Evolutionary conservation across 2,329 filamentous ascomycete genomes (phyloP).

Genomic region (Ophiosphaerella herpotricha): DNA sequence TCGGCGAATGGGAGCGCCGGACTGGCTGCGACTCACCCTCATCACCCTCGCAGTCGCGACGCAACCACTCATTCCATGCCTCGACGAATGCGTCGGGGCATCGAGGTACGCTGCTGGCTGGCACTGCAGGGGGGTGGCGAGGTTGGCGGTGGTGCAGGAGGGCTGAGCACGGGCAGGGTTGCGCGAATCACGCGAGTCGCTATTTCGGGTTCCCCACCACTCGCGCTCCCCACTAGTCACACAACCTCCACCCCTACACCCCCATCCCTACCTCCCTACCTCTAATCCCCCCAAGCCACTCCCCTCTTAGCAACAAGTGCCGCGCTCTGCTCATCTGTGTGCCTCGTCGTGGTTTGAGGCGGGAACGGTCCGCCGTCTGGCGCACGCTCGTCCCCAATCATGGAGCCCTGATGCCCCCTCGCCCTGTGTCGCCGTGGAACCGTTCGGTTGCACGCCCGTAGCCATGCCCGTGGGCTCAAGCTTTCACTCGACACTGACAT

Average conservation of each 20-base stretch:
- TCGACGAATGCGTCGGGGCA: no score
- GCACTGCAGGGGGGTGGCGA: no score
- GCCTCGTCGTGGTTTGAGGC: slow-evolving; percentile 33
- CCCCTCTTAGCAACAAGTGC: slow-evolving; percentile 34
- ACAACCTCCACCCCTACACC: slow-evolving; percentile 16
- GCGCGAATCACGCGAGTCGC: slow-evolving; percentile 25
- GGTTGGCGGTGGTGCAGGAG: slow-evolving; percentile 23
- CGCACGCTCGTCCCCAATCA: slow-evolving; percentile 25
- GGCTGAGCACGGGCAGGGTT: slow-evolving; percentile 29
- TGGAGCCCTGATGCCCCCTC: slow-evolving; percentile 34
- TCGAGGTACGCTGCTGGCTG: no score
- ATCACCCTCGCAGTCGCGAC: no score
- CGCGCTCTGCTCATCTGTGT: slow-evolving; percentile 17
- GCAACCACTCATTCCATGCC: no score
- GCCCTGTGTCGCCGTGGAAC: slow-evolving; percentile 38
- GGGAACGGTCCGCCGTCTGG: slow-evolving; percentile 45
- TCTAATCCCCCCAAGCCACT: no score
- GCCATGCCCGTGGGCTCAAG: slow-evolving; percentile 43
- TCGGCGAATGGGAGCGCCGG: slow-evolving; percentile 24
- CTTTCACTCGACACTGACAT: slow-evolving; percentile 32
- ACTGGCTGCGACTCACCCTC: no score
- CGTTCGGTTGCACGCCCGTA: slow-evolving; percentile 42
- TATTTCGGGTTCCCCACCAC: slow-evolving; percentile 33
- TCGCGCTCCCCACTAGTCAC: not conserved
- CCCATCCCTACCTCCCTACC: slow-evolving; percentile 19